Conservation (phyloP, 495 filamentous ascomycete genomes). For the Xylaria castorea region DNA sequence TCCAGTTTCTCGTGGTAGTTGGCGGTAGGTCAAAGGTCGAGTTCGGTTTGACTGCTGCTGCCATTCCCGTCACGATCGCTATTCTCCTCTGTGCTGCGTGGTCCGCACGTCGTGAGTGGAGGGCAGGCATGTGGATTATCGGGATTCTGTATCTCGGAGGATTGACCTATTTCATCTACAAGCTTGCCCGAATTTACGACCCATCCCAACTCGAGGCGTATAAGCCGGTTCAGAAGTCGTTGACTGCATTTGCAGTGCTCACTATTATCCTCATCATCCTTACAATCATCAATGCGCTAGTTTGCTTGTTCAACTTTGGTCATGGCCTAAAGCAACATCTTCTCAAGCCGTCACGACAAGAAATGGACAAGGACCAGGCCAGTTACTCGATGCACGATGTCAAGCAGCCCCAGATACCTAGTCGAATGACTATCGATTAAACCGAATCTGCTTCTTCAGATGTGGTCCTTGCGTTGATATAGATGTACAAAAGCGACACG, state of each 20-base stretch:
- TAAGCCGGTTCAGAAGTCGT: slow-evolving; percentile 72
- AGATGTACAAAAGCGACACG: slow-evolving; percentile 43
- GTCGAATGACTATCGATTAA: slow-evolving; percentile 91
- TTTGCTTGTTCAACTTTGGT: slow-evolving; percentile 90
- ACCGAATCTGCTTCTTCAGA: neutral
- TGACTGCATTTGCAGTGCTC: slow-evolving; percentile 93
- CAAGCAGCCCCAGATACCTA: slow-evolving; percentile 64
- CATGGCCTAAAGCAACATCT: slow-evolving; percentile 90
- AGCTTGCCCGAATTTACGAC: slow-evolving; percentile 93
- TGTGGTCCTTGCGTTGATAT: slow-evolving; percentile 24
- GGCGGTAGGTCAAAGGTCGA: slow-evolving; percentile 69
- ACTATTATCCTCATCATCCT: slow-evolving; percentile 85
- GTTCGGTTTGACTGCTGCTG: slow-evolving; percentile 84
- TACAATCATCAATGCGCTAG: slow-evolving; percentile 86
- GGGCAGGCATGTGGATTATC: slow-evolving; percentile 74
- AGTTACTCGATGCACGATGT: slow-evolving; percentile 70
- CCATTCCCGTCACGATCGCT: slow-evolving; percentile 86
- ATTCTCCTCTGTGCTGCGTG: slow-evolving; percentile 85
- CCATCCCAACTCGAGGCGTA: slow-evolving; percentile 58
- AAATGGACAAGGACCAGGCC: slow-evolving; percentile 74
- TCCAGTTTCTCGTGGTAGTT: slow-evolving; percentile 96
- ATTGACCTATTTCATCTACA: slow-evolving; percentile 97
- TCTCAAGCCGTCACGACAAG: slow-evolving; percentile 64
- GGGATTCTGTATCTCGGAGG: slow-evolving; percentile 89
- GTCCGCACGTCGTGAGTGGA: slow-evolving; percentile 82